Evolutionary conservation across 108 stramenopile genomes (phyloP).

Genomic region (Stephanodiscus triporus): DNA sequence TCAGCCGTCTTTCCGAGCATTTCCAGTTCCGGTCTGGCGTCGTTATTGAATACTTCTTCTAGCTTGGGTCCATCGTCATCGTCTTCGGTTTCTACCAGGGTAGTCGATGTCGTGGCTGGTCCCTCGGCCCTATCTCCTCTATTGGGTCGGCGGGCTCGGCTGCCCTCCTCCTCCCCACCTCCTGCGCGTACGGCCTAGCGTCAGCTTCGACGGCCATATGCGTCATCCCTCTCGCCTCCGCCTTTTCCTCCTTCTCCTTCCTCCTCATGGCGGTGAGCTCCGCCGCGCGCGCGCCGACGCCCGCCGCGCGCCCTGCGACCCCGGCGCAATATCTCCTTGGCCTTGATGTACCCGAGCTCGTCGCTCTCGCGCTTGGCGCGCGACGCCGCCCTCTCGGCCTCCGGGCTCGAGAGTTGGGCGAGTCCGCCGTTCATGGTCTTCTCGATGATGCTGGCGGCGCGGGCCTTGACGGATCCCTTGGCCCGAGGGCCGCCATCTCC

Average conservation of each 20-base stretch:
- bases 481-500: conserved; percentile 49
- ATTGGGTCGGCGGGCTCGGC: background rate
- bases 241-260: conserved; percentile 26
- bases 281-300: conserved; percentile 1
- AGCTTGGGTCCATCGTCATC: conserved; percentile 15
- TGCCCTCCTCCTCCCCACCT: conserved; percentile 19
- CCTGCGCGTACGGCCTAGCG: no score
- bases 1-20: no score
- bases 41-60: conserved; percentile 28
- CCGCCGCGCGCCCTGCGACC: conserved; percentile 3
- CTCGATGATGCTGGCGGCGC: conserved; percentile 6
- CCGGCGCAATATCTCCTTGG: conserved; percentile 17
- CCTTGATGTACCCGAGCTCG: conserved; percentile 2
- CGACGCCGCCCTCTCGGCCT: conserved; percentile 41
- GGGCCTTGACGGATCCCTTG: conserved; percentile 28
- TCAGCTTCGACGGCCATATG: background rate
- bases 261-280: conserved; percentile 16
- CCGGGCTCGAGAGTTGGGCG: conserved; percentile 50
- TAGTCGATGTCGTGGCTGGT: background rate
- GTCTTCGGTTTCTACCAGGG: background rate
- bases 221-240: conserved; percentile 9
- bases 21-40: conserved; percentile 34
- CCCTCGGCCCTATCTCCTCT: no score
- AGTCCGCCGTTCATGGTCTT: no score
- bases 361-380: conserved; percentile 33